Conservation (phyloP, 1,284 basidiomycete species). For the Spongispora temasekensis region DNA sequence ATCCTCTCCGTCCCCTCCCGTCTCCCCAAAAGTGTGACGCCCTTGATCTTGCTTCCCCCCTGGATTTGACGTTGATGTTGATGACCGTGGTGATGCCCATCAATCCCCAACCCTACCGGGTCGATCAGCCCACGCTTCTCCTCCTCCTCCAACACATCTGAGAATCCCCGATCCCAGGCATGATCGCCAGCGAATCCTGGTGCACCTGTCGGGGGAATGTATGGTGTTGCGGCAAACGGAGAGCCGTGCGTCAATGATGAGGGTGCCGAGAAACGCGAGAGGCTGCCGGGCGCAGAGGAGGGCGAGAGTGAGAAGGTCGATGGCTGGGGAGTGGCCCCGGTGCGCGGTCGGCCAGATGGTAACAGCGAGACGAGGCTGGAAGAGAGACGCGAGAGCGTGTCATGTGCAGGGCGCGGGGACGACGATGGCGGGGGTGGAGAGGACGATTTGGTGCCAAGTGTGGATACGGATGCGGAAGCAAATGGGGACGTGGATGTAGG, state of each 20-base stretch:
- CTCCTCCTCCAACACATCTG: slow-evolving; percentile 38
- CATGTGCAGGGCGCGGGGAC: slow-evolving; percentile 18
- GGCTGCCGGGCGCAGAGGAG: slow-evolving; percentile 4
- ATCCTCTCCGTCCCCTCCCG: slow-evolving; percentile 58
- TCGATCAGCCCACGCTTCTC: slow-evolving; percentile 25
- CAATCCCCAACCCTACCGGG: slow-evolving; percentile 23
- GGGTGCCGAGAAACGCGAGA: slow-evolving; percentile 3
- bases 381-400: slow-evolving; percentile 32
- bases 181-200: slow-evolving; percentile 71
- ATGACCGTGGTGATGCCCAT: neutral
- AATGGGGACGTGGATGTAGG: neutral
- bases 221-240: slow-evolving; percentile 61
- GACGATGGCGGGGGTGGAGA: neutral
- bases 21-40: slow-evolving; percentile 52
- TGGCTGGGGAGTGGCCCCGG: neutral
- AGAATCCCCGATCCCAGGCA: slow-evolving; percentile 59
- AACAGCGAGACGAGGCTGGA: slow-evolving; percentile 32
- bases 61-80: neutral
- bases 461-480: neutral
- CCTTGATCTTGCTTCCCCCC: slow-evolving; percentile 24
- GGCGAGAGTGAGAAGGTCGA: neutral
- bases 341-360: slow-evolving; percentile 19
- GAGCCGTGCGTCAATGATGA: slow-evolving; percentile 44
- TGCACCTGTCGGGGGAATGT: slow-evolving; percentile 70
- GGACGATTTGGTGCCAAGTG: neutral